phyloP scores from a whole-genome alignment of 2,329 filamentous ascomycete genomes.

The Trichoderma brevicompactum region DNA sequence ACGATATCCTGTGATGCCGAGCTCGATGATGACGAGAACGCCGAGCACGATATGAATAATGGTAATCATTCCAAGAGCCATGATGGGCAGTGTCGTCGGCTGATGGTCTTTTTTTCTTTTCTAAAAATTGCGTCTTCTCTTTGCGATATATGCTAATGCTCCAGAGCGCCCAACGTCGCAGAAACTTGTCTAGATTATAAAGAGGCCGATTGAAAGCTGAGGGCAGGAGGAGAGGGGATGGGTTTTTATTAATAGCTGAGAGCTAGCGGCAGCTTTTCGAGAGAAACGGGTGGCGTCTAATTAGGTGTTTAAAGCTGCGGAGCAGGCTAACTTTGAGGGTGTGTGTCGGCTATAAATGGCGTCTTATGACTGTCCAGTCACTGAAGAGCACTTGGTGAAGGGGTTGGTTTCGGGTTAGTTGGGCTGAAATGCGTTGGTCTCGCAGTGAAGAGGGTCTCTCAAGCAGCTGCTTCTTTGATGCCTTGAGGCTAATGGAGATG shows the following conservation, averaged over 20 bases:
- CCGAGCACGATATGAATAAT: conserved; percentile 69
- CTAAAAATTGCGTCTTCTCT: neutral
- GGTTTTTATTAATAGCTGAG: conserved; percentile 17
- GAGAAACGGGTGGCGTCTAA: conserved; percentile 19
- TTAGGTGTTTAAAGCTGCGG: conserved; percentile 20
- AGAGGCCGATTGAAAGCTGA: neutral
- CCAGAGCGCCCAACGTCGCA: neutral
- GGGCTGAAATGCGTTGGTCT: conserved; percentile 23
- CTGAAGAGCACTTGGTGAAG: conserved; percentile 19
- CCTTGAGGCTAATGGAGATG: neutral
- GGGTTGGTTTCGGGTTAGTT: conserved; percentile 21
- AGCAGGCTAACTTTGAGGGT: conserved; percentile 11
- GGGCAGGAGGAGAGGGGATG: conserved; percentile 1
- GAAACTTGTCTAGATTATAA: neutral
- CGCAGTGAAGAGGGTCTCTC: neutral
- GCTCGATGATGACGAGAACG: conserved; percentile 71
- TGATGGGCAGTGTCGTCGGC: conserved; percentile 38
- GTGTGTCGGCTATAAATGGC: conserved; percentile 24
- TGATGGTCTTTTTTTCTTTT: neutral
- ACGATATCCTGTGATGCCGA: conserved; percentile 78
- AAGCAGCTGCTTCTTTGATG: neutral
- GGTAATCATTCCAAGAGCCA: conserved; percentile 60
- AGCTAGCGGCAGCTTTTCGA: neutral
- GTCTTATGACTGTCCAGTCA: conserved; percentile 27
- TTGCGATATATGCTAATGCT: neutral